Conservation (phyloP, 192 early-diverging fungal genomes). For the Coemansia sp. region DNA sequence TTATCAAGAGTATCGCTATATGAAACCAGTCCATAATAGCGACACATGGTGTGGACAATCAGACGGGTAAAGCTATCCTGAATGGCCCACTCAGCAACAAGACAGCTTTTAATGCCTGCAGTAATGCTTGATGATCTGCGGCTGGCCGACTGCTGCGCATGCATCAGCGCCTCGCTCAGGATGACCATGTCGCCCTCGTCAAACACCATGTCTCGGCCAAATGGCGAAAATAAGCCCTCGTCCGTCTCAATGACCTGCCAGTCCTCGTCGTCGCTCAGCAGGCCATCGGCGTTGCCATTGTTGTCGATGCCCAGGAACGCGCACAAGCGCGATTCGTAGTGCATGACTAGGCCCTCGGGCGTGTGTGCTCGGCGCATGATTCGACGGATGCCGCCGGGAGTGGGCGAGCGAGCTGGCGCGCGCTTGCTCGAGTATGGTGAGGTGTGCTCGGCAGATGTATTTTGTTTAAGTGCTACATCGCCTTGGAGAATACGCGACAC, state of each 20-base stretch:
- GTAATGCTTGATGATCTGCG: conserved; percentile 22
- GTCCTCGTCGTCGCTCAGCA: conserved; percentile 22
- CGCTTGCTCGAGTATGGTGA: not conserved
- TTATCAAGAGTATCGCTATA: conserved; percentile 37
- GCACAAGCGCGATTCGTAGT: conserved; percentile 40
- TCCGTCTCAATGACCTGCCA: conserved; percentile 47
- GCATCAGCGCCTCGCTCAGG: conserved; percentile 20
- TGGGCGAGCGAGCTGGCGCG: conserved; percentile 10
- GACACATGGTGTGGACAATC: conserved; percentile 49
- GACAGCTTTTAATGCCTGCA: conserved; percentile 30
- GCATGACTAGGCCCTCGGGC: conserved; percentile 42
- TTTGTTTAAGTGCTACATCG: conserved; percentile 1
- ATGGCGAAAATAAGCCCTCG: conserved; percentile 30
- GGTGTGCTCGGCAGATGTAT: not conserved
- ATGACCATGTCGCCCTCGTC: conserved; percentile 44
- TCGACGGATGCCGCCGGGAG: conserved; percentile 30
- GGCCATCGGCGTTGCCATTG: conserved; percentile 2
- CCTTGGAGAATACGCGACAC: conserved; percentile 19
- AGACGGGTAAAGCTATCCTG: conserved; percentile 49
- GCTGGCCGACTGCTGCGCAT: conserved; percentile 5
- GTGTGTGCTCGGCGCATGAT: conserved; percentile 47
- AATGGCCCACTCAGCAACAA: conserved; percentile 42
- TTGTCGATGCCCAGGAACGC: conserved; percentile 27
- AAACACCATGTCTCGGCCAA: conserved; percentile 26
- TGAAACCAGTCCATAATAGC: conserved; percentile 52